phyloP scores from a whole-genome alignment of 345 rosid genomes.

The Citrus inodora region DNA sequence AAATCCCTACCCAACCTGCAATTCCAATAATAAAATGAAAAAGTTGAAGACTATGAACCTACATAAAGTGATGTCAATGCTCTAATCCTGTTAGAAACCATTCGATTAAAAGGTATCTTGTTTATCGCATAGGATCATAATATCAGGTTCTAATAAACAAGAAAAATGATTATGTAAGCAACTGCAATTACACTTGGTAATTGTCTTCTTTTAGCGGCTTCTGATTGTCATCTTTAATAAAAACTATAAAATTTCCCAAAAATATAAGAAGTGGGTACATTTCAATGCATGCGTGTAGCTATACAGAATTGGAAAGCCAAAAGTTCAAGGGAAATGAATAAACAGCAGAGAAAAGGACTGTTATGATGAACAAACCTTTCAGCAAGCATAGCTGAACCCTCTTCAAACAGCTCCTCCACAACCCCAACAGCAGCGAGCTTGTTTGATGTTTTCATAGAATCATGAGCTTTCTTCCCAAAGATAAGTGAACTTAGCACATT shows the following conservation, averaged over 20 bases:
- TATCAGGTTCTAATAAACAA: background rate
- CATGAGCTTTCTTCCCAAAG: slow-evolving; percentile 54
- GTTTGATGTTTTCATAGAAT: slow-evolving; percentile 47
- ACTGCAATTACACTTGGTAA: background rate
- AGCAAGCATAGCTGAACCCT: slow-evolving; percentile 95
- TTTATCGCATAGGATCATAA: background rate
- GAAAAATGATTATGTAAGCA: background rate
- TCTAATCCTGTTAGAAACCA: background rate
- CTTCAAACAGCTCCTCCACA: slow-evolving; percentile 98
- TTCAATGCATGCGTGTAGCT: background rate
- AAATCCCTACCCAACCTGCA: slow-evolving; percentile 87
- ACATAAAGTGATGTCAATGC: background rate
- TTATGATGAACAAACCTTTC: slow-evolving; percentile 58
- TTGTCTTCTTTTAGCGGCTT: background rate
- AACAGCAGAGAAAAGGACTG: background rate
- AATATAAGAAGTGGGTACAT: background rate
- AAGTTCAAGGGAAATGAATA: background rate
- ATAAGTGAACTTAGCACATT: slow-evolving; percentile 58
- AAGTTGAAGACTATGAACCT: background rate
- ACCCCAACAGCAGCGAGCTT: slow-evolving; percentile 92
- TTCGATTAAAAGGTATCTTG: background rate
- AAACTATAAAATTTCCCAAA: background rate
- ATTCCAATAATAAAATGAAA: slow-evolving; percentile 8
- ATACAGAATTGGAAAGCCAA: background rate
- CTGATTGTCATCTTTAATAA: background rate